Percentiles rank a stretch among this genome's conserved stretches.
phyloP scores from a whole-genome alignment of 768 basidiomycete genomes.

The Scleroderma bovista region DNA sequence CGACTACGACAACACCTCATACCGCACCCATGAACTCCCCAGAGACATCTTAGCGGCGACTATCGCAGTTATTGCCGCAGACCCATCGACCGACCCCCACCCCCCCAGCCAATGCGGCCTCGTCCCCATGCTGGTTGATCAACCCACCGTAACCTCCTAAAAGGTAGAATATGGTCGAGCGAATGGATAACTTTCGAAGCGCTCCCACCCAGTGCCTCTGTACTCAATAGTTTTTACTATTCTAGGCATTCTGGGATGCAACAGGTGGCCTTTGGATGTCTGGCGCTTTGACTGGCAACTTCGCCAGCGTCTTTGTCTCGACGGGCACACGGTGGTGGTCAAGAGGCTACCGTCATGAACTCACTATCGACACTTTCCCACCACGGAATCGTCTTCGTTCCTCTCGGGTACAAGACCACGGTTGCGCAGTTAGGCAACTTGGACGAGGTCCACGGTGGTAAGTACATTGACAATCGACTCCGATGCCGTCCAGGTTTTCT shows the following conservation, averaged over 20 bases:
- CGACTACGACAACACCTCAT: too few relatives aligned
- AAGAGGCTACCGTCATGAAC: constrained; percentile 53
- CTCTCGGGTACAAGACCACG: constrained; percentile 59
- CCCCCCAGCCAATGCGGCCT: too few relatives aligned
- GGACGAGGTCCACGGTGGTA: constrained; percentile 53
- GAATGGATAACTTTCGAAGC: too few relatives aligned
- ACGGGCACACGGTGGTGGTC: constrained; percentile 80
- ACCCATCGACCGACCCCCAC: too few relatives aligned
- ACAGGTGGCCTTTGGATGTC: constrained; percentile 62
- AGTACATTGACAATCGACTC: constrained; percentile 14
- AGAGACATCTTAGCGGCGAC: too few relatives aligned
- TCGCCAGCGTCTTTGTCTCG: constrained; percentile 68
- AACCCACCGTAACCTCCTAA: too few relatives aligned
- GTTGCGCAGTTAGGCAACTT: constrained; percentile 40
- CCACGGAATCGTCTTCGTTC: constrained; percentile 69
- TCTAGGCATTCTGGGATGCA: constrained; percentile 67
- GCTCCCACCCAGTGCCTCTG: too few relatives aligned
- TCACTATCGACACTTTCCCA: constrained; percentile 58
- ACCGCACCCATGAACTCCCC: too few relatives aligned
- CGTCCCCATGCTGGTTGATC: too few relatives aligned
- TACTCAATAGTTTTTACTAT: constrained; percentile 7
- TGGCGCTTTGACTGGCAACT: constrained; percentile 68
- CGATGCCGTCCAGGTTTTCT: background rate
- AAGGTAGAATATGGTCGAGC: too few relatives aligned
- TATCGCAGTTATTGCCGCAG: too few relatives aligned